A percentile compares a stretch with the other conserved stretches of the same genome.
phyloP scores from a whole-genome alignment of 495 filamentous ascomycete genomes.

The Trypethelium eluteriae region DNA sequence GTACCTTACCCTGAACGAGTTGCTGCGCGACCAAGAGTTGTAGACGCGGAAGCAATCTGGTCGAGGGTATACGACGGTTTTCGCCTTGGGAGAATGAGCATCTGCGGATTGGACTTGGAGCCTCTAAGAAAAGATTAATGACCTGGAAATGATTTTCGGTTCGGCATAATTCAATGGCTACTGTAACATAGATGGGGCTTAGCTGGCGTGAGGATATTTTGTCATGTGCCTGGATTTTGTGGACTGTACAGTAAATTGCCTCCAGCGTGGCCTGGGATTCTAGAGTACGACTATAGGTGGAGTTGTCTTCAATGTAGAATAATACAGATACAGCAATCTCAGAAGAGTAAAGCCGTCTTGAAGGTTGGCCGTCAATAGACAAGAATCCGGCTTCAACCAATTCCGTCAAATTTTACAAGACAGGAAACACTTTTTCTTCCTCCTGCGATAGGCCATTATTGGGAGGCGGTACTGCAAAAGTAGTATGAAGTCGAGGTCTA shows the following conservation, averaged over 20 bases:
- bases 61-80: slow-evolving; percentile 36
- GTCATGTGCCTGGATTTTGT: neutral
- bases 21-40: slow-evolving; percentile 33
- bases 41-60: slow-evolving; percentile 42
- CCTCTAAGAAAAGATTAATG: slow-evolving; percentile 18
- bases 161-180: neutral
- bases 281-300: neutral
- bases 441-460: no score
- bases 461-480: no score
- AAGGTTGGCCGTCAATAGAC: no score
- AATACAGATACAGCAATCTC: no score
- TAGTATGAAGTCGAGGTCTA: no score
- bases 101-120: slow-evolving; percentile 39
- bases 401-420: neutral
- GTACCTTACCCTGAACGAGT: slow-evolving; percentile 32
- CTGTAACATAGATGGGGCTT: neutral
- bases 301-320: neutral
- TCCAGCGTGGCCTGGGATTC: neutral
- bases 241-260: neutral
- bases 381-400: neutral
- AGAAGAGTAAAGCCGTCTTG: no score
- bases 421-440: no score
- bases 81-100: slow-evolving; percentile 35
- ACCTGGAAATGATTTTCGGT: neutral
- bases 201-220: neutral